Base-by-base conservation (phyloP, 305 asterid species). In the Fraxinus angustifolia region DNA sequence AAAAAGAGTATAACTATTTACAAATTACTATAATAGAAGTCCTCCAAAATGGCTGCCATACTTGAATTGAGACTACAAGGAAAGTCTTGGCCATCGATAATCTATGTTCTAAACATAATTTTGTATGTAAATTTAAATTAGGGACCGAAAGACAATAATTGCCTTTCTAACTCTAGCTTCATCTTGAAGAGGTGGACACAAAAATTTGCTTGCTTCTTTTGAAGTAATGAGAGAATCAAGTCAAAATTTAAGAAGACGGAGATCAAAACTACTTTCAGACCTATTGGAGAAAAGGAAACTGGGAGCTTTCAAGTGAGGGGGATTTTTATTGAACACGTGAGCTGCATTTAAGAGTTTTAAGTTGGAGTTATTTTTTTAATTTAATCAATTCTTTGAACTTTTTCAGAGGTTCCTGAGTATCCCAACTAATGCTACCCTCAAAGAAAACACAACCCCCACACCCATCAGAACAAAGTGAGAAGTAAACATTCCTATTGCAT, bases 191-290 rank as follows among this genome's bases (percentile, higher is more conserved):
- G 73, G 31, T n/a, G 16, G 73, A 12, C 12, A 14, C 3, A 31
- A 31, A 12, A 12, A 5, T 2, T 70, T 26, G 62, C 68, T 45
- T 26, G 40, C 19, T 75, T 45, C 38, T 28, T 48, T 42, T 75
- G 26, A 75, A 12, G 26, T 70, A 70, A 70, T 11, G 75, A 70
- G 75, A 70, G 38, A 73, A 78, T 48, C 75, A 48, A 81, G 74
- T 14, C 65, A 56, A 80, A 71, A 30, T 28, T 10, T 48, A 26
- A 14, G 78, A 50, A n/a, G 6, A 40, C 33, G 33, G 50, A 56
- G 65, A 30, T 70, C 72, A 70, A 34, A 80, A 76, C 79, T 35
- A 71, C 77, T 81, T 84, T 62, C 40, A 62, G 58, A 35, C 23
- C 42, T 50, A 12, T 6, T 73, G 60, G 42, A 40, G 21, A 79